Conservation (phyloP, 768 basidiomycete genomes). For the Suillus tomentosus region DNA sequence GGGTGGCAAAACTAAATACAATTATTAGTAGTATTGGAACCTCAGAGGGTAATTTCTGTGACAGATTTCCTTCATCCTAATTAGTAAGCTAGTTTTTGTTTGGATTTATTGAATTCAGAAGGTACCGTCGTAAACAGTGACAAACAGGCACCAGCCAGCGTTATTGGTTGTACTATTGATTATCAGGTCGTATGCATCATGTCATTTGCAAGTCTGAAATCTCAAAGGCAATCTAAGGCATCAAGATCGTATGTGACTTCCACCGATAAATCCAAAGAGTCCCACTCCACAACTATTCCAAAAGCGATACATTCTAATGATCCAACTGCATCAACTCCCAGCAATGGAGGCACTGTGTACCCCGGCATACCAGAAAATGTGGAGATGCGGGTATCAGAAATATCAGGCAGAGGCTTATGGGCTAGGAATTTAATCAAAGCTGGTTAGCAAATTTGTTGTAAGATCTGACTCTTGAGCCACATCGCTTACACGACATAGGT, state of each 20-base stretch:
- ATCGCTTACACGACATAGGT: constrained; percentile 43
- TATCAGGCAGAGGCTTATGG: constrained; percentile 51
- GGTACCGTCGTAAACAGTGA: background rate
- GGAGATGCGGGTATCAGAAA: constrained; percentile 38
- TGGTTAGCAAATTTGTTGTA: constrained; percentile 33
- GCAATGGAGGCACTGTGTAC: constrained; percentile 22
- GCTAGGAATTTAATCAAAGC: constrained; percentile 35
- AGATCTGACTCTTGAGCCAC: background rate
- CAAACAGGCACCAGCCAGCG: background rate
- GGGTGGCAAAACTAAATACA: no score
- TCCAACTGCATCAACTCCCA: constrained; percentile 6
- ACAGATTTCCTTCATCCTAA: no score
- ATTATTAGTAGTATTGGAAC: no score
- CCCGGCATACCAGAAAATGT: constrained; percentile 41
- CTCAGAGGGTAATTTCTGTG: no score
- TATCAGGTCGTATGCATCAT: constrained; percentile 20
- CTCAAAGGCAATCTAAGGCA: constrained; percentile 30
- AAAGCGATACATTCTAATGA: constrained; percentile 15
- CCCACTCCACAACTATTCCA: constrained; percentile 28
- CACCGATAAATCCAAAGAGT: constrained; percentile 23
- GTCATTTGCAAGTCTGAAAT: constrained; percentile 38
- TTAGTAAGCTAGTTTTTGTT: background rate
- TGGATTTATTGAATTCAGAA: background rate
- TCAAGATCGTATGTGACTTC: constrained; percentile 39
- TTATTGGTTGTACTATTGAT: no score